Base-by-base conservation (phyloP, 257 asterid genomes). In the Rubia yunnanensis region DNA sequence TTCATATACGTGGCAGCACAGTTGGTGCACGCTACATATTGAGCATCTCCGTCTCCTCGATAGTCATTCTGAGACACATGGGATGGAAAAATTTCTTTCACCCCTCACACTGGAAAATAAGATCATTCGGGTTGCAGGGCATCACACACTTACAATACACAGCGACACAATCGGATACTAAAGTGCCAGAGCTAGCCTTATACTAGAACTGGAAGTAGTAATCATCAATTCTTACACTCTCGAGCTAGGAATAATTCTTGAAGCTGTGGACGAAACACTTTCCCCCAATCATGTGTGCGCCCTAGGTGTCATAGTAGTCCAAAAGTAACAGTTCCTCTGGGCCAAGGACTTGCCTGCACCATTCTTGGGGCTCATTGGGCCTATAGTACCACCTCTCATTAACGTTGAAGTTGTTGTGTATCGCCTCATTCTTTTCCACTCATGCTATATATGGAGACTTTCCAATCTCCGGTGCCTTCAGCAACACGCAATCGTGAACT, bases 61-160 rank as follows among this genome's bases (percentile, higher is more conserved):
- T n/a, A n/a, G n/a, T 77, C 83, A 81, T 67, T 5, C 78, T 79
- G 31, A 85, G 73, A 76, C 96, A 88, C 61, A 70, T 74, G 9
- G 96, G 96, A 80, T 88, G 96, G 73, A 73, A 88, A 94, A 94
- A 88, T 74, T 85, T 85, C 59, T 78, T 75, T 75, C 96, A 88
- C n/a, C 72, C 78, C 65, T 85, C 95, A 11, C 95, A 85, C 68
- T 85, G 87, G 39, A 84, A 80, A 91, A 88, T 84, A 41, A 85
- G 60, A 53, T 80, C 83, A 79, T 88, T 94, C 17, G 94, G 96
- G 64, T 85, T 88, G 65, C 84, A 87, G 0, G 95, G 92, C 84
- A 77, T 72, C 83, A 83, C 90, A 52, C 95, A 88, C 59, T 78
- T 82, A 85, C 96, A 88, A 64, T 84, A 86, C 94, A 86, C 94